These are phyloP conservation scores for Leishmania tropica DNA, from an alignment of 208 protist species.

Conservation along the genomic window DNA sequence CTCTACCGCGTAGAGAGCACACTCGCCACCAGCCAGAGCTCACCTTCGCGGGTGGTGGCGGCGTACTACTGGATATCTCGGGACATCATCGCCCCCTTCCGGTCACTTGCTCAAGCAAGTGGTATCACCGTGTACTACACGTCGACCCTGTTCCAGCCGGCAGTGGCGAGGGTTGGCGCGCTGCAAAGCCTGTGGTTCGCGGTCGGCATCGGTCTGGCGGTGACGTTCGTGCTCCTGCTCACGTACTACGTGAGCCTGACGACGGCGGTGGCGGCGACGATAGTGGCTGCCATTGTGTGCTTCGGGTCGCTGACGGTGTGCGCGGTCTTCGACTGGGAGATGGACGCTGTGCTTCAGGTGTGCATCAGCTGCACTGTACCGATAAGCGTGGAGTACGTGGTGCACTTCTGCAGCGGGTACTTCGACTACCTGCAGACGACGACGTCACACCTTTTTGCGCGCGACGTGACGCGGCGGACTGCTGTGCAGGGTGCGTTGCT, in stretches of 20 bases:
- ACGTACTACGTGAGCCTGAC: slow-evolving; percentile 47
- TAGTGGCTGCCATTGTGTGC: slow-evolving; percentile 40
- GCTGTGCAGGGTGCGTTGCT: slow-evolving; percentile 47
- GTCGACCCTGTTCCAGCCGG: slow-evolving; percentile 28
- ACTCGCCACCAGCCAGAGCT: slow-evolving; percentile 15
- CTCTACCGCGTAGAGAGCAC: slow-evolving; percentile 23
- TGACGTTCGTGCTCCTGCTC: slow-evolving; percentile 40
- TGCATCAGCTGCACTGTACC: slow-evolving; percentile 52
- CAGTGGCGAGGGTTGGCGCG: slow-evolving; percentile 31
- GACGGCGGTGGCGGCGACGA: slow-evolving; percentile 27
- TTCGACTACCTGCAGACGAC: slow-evolving; percentile 67
- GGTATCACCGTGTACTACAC: slow-evolving; percentile 24
- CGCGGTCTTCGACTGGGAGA: slow-evolving; percentile 36
- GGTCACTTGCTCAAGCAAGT: background rate
- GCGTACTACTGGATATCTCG: slow-evolving; percentile 27
- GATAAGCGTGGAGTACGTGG: slow-evolving; percentile 53
- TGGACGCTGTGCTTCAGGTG: slow-evolving; percentile 53
- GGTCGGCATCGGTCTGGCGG: slow-evolving; percentile 45
- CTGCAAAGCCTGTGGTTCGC: slow-evolving; percentile 48
- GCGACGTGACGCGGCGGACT: slow-evolving; percentile 28
- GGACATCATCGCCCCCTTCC: slow-evolving; percentile 2
- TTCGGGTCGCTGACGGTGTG: slow-evolving; percentile 50
- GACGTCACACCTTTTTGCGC: slow-evolving; percentile 60
- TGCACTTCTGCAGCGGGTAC: slow-evolving; percentile 59
- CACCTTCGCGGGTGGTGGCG: slow-evolving; percentile 1